Base-by-base conservation (phyloP, 495 filamentous ascomycete genomes). In the Neurospora tetraspora region DNA sequence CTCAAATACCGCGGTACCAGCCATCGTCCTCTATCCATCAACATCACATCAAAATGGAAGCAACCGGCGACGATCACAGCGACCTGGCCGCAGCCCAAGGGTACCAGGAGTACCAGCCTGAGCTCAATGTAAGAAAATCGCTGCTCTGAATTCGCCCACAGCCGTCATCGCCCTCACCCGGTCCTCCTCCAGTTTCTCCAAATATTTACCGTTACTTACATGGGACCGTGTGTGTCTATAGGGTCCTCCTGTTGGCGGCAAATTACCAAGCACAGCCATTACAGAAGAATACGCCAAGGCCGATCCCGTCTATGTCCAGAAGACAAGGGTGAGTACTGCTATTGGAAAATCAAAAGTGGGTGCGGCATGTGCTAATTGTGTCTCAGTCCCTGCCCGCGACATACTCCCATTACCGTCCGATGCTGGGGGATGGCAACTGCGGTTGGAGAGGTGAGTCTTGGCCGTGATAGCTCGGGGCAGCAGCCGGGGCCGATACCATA, bases 381-480 rank as follows among this genome's bases (percentile, higher is more conserved):
- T 36, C 11, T 69, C 77, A 98, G 94, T 87, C 90, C 38, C 86
- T 99, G 69, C 91, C 92, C 1, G 84, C 91, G 71, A 94, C 92
- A 74, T 97, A 96, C 79, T 92, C 93, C 18, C 90, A 94, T 76
- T 96, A 93, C 77, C 92, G 96, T 53, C 91, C 91, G 5, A 90
- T 97, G 82, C 91, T 90, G 79, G 94, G 96, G 27, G 96, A 99
- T 83, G 96, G 96, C 43, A 94, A 96, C 78, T 99, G 96, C 83
- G 96, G 96, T 75, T 99, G 96, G 95, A 88, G 96, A 91, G 96
- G 95, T 97, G 88, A 80, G 81, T 83, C n/a, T 34, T 23, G 61
- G 36, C 16, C 53, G 27, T 65, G 53, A 34, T 65, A 39, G 20
- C 42, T 31, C 69, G 12, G 16, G 20, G 31, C n/a, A 71, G 10